These are phyloP conservation scores for Sporisorium reilianum DNA, from an alignment of 1,284 basidiomycete species.

Conservation along the genomic window DNA sequence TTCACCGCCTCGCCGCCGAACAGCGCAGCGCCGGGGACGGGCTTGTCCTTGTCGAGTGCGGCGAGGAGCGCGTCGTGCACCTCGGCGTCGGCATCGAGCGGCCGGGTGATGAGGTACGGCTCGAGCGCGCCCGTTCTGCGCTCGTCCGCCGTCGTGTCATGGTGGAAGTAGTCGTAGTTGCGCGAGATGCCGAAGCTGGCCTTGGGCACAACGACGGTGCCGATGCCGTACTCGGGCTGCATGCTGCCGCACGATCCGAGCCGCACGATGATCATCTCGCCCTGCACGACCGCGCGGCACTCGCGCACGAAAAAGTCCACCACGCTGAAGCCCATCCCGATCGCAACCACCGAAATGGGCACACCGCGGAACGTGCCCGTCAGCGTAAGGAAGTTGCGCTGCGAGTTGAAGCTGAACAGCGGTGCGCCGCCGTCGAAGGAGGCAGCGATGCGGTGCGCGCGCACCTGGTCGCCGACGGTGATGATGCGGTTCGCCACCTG, in stretches of 20 bases:
- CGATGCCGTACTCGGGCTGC: constrained; percentile 76
- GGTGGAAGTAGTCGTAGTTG: constrained; percentile 78
- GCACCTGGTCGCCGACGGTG: constrained; percentile 80
- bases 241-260: constrained; percentile 77
- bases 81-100: constrained; percentile 75
- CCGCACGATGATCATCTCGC: constrained; percentile 77
- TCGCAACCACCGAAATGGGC: constrained; percentile 81
- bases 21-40: constrained; percentile 1
- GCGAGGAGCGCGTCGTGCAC: constrained; percentile 71
- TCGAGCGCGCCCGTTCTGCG: constrained; percentile 37
- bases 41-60: constrained; percentile 32
- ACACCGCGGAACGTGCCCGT: constrained; percentile 80
- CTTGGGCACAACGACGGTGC: constrained; percentile 79
- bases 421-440: constrained; percentile 74
- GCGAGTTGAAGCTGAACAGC: constrained; percentile 76
- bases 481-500: constrained; percentile 82
- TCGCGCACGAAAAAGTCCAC: constrained; percentile 85
- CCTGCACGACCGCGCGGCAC: constrained; percentile 79
- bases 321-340: constrained; percentile 78
- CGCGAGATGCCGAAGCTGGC: constrained; percentile 78
- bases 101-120: constrained; percentile 80
- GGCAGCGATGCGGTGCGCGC: constrained; percentile 76
- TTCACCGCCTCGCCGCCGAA: constrained; percentile 33
- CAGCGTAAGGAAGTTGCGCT: constrained; percentile 82
- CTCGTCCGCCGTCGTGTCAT: constrained; percentile 34